Conservation (phyloP, 176 grass and related monocot genomes). For the bread wheat (Triticum aestivum) region IWGSC_CS_RefSeq_v2.1 NC_057810.1:198506007-198506506, state of each 20-base stretch:
- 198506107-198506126: slow-evolving; percentile 97
- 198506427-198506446: slow-evolving; percentile 8
- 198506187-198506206: slow-evolving; percentile 25
- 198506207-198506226: slow-evolving; percentile 39
- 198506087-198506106: slow-evolving; percentile 80
- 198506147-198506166: slow-evolving; percentile 19
- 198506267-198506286: slow-evolving; percentile 85
- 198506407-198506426: background rate
- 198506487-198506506: background rate
- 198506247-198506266: slow-evolving; percentile 78
- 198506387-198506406: slow-evolving; percentile 19
- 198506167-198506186: slow-evolving; percentile 4
- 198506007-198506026: slow-evolving; percentile 30
- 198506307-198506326: slow-evolving; percentile 11
- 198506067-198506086: slow-evolving; percentile 67
- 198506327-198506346: slow-evolving; percentile 8
- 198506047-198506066: slow-evolving; percentile 75
- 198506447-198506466: slow-evolving; percentile 14
- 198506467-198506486: slow-evolving; percentile 24
- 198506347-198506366: background rate
- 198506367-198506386: slow-evolving; percentile 9
- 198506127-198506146: slow-evolving; percentile 77
- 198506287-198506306: slow-evolving; percentile 62
- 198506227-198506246: slow-evolving; percentile 98
- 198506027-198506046: slow-evolving; percentile 91